A percentile compares a stretch with the other conserved stretches of the same genome.
These are phyloP conservation scores for Fraxinus baroniana DNA, from an alignment of 305 asterid genomes.

Conservation along the genomic window DNA sequence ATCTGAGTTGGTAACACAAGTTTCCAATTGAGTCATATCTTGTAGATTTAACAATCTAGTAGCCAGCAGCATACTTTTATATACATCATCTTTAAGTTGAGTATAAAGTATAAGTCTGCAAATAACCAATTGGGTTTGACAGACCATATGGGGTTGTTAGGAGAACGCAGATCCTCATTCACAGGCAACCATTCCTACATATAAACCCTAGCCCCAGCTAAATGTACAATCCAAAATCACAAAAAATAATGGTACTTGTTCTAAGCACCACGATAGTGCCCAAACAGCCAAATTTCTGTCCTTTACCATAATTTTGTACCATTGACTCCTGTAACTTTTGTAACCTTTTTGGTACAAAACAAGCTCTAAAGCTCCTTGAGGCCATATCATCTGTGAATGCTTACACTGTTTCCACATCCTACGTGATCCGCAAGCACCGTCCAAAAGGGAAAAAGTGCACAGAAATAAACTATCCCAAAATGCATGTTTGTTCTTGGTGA, in stretches of 20 bases:
- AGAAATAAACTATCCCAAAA: not conserved
- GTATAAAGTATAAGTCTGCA: not conserved
- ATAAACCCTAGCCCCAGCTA: not conserved
- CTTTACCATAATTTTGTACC: not conserved
- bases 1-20: not conserved
- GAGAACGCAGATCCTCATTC: not conserved
- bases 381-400: not conserved
- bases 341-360: not conserved
- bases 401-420: not conserved
- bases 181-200: not conserved
- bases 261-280: not conserved
- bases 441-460: not conserved
- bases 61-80: not conserved
- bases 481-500: not conserved
- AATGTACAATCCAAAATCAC: not conserved
- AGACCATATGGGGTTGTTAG: not conserved
- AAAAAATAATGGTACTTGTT: not conserved
- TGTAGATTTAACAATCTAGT: not conserved
- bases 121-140: not conserved
- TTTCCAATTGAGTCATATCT: not conserved
- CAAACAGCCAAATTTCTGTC: not conserved
- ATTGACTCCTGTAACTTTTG: not conserved
- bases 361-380: not conserved
- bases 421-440: not conserved
- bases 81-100: not conserved